These are phyloP conservation scores for Globisporangium iwayamae DNA, from an alignment of 352 stramenopile species.

Conservation along the genomic window DNA sequence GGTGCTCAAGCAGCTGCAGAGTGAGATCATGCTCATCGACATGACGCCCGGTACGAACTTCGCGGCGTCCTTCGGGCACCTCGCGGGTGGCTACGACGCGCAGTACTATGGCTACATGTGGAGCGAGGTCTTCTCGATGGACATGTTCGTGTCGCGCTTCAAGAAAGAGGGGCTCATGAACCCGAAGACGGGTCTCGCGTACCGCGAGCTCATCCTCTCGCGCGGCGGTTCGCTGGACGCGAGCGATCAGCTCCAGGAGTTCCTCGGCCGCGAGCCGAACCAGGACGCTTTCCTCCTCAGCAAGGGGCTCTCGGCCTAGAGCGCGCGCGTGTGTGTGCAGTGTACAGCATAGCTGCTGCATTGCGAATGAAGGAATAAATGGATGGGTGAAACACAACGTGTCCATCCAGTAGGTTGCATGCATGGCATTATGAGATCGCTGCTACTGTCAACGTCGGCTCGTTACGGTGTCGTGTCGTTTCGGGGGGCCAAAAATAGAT, in stretches of 20 bases:
- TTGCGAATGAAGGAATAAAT: neutral
- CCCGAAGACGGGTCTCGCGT: slow-evolving; percentile 68
- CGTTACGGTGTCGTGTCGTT: neutral
- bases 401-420: neutral
- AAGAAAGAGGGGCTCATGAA: slow-evolving; percentile 85
- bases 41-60: slow-evolving; percentile 87
- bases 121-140: slow-evolving; percentile 87
- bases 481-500: neutral
- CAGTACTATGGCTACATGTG: slow-evolving; percentile 90
- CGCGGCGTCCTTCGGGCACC: slow-evolving; percentile 78
- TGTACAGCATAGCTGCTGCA: neutral
- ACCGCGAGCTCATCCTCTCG: slow-evolving; percentile 85
- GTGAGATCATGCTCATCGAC: slow-evolving; percentile 85
- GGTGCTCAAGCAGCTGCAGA: slow-evolving; percentile 77
- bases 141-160: slow-evolving; percentile 89
- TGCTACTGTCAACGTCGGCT: no score
- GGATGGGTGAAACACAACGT: neutral
- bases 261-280: slow-evolving; percentile 73
- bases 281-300: slow-evolving; percentile 81
- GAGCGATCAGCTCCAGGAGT: slow-evolving; percentile 74
- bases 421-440: neutral
- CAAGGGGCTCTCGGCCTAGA: slow-evolving; percentile 45
- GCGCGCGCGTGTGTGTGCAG: neutral
- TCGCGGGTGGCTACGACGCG: slow-evolving; percentile 73
- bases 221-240: slow-evolving; percentile 78